Base-by-base conservation (phyloP, 306 rosid species). In the Morella rubra region DNA sequence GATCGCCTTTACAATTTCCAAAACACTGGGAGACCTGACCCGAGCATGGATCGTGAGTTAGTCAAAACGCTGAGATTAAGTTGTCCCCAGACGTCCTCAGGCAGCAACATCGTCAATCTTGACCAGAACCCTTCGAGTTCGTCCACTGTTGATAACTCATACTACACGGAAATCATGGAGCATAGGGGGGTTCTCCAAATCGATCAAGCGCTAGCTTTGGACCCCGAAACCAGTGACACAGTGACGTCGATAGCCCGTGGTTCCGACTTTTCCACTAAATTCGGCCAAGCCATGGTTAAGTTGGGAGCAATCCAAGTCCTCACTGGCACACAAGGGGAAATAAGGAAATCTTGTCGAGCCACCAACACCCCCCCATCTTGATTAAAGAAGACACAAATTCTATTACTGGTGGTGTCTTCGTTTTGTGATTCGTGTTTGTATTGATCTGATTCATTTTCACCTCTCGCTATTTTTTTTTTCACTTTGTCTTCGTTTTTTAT, bases 271-370 rank as follows among this genome's bases (percentile, higher is more conserved):
- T 4, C 40, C 27, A 2, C 5, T 2, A 77, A 74, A 55, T 85
- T 85, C 6, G 79, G 77, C 2, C 49, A 73, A 69, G 89, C 89
- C 46, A 82, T 85, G 86, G 75, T 80, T 7, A 85, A 82, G 75
- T 58, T 85, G 78, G 86, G 89, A 69, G 73, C 73, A 62, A 22
- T 82, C 14, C 44, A 42, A 65, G 85, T 81, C 37, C 79, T 76
- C 8, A 76, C 81, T 5, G 73, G 51, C 6, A 12, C 19, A 6
- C 10, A 61, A 7, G 89, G 89, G 8, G 66, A 81, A 72, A 80
- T 85, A 18, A 82, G 89, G 46, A 49, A 42, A 45, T 72, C 80
- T 40, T 85, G 89, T 66, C 44, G 22, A 42, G 72, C 50, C 12
- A 44, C 77, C 18, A 77, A 77, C 50, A 55, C 16, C 14, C 18